Conservation (phyloP, 768 basidiomycete species). For the Suillus cothurnatus region DNA sequence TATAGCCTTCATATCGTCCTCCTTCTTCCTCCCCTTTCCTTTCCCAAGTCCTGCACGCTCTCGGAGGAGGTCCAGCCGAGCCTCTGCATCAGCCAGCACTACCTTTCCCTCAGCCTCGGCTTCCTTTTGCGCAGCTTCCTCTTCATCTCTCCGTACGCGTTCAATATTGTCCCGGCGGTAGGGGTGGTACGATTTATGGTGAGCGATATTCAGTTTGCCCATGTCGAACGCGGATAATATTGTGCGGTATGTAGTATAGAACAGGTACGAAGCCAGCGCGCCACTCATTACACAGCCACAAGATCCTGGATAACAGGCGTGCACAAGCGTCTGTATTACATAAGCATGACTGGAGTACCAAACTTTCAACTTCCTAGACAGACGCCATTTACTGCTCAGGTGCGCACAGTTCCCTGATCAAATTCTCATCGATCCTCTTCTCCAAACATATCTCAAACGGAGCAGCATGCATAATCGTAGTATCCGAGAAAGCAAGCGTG, state of each 20-base stretch:
- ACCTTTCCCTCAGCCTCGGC: constrained; percentile 71
- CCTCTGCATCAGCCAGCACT: constrained; percentile 80
- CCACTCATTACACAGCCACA: background rate
- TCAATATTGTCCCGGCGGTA: constrained; percentile 86
- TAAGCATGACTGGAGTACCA: too few relatives aligned
- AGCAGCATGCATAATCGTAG: constrained; percentile 57
- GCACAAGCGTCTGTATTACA: too few relatives aligned
- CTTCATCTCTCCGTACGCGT: constrained; percentile 78
- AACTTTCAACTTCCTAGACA: too few relatives aligned
- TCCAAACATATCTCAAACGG: constrained; percentile 59
- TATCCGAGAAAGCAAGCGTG: constrained; percentile 58
- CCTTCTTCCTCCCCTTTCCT: constrained; percentile 42
- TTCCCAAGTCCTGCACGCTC: constrained; percentile 54
- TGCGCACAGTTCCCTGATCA: constrained; percentile 6
- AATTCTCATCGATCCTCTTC: constrained; percentile 35
- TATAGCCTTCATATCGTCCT: constrained; percentile 31
- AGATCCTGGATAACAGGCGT: background rate
- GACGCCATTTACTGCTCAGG: background rate
- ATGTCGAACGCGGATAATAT: constrained; percentile 37
- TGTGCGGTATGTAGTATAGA: constrained; percentile 24
- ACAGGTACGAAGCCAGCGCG: background rate
- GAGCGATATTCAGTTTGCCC: constrained; percentile 88
- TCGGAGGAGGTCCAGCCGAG: constrained; percentile 65
- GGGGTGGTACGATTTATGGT: constrained; percentile 90
- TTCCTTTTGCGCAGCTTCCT: constrained; percentile 68